These are phyloP conservation scores for Spergularia azorica DNA, from an alignment of 179 eudicot genomes.

Conservation along the genomic window DNA sequence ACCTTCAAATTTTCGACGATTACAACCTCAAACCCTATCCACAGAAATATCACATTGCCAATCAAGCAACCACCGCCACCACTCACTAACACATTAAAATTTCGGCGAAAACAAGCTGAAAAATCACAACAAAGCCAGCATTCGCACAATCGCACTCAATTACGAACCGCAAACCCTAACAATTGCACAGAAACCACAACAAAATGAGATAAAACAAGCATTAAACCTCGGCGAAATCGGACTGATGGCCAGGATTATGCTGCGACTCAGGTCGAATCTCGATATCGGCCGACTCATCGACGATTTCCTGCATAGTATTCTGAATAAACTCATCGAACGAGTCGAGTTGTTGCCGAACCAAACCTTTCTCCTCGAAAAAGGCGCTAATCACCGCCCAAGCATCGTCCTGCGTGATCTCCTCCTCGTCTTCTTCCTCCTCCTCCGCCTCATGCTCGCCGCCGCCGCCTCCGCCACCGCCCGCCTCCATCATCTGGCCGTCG, in stretches of 20 bases:
- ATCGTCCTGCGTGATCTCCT: constrained; percentile 93
- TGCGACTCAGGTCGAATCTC: constrained; percentile 97
- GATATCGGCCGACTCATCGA: constrained; percentile 85
- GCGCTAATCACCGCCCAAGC: constrained; percentile 98
- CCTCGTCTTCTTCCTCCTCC: constrained; percentile 41
- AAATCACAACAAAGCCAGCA: too few species aligned
- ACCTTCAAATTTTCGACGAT: too few species aligned
- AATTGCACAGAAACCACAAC: background rate
- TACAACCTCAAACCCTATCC: too few species aligned
- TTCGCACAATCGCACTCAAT: background rate
- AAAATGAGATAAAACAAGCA: background rate
- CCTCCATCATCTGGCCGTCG: background rate
- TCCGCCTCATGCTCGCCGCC: constrained; percentile 1
- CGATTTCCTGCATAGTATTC: constrained; percentile 98
- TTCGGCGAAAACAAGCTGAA: too few species aligned
- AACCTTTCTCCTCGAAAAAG: constrained; percentile 87
- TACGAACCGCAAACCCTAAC: background rate
- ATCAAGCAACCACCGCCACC: too few species aligned
- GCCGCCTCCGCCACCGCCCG: background rate
- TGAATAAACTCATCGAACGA: constrained; percentile 96
- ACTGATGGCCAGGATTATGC: constrained; percentile 88
- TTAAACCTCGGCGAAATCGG: constrained; percentile 82
- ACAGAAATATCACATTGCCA: too few species aligned
- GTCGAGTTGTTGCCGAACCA: constrained; percentile 89
- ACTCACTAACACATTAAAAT: too few species aligned